Evolutionary conservation across 805 yeast genomes (phyloP), one percentile per base, ranked within the genome.

Genomic region (Ogataea philodendri): DNA sequence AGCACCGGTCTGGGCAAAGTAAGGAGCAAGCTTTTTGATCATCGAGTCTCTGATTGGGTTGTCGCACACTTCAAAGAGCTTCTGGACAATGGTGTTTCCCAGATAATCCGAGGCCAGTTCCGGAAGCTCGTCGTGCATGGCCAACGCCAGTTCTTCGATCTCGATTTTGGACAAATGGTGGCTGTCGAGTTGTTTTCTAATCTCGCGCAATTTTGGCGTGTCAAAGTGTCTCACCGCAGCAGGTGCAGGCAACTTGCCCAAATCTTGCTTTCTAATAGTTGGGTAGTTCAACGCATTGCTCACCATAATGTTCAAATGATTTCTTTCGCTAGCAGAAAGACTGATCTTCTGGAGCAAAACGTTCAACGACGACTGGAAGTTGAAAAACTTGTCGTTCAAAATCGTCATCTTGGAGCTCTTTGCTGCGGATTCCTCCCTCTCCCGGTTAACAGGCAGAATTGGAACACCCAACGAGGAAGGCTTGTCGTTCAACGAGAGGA

Each of bases 51-150:
- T 85, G 39, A 88, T 70, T 3, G 80, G 69, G 13, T 81, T 76
- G 5, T 85, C 75, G 28, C 87, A 74, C 35, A 70, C 67, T 30
- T 84, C 83, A 55, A 89, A 89, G 19, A 93, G 63, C 57, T 88
- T 89, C 63, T 93, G 98, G 11, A 90, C 95, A 29, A 93, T 84
- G 0, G 98, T 93, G 57, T 93, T 93, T 14, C 98, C 98, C 36
- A 93, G 67, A 55, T 93, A 93, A 62, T 93, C 98, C 35, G 90
- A 79, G 17, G 96, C 78, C 34, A 93, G 68, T 54, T 86, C 95
- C 2, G 97, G 95, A 40, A 93, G 70, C 59, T 93, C 97, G 41
- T 77, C 82, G 41, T 84, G 63, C 89, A 90, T 85, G 4, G 87
- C 83, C 35, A 87, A 55, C 5, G 94, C 87, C 23, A 87, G 63